Evolutionary conservation across 2,329 filamentous ascomycete species (phyloP).

Genomic region (Calonectria montana): DNA sequence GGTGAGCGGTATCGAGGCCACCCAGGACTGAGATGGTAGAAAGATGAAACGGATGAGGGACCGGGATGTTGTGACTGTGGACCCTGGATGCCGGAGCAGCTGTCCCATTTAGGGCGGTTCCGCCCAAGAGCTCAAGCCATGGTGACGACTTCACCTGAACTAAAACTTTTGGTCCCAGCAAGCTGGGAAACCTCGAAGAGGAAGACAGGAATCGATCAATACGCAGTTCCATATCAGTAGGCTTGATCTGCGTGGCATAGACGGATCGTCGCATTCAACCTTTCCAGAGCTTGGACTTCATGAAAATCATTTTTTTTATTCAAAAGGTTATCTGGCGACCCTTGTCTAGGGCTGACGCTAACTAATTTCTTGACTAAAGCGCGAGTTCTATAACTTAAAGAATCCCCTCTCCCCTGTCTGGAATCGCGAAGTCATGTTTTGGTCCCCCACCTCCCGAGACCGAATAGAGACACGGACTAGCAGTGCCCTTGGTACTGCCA

Average conservation of each 20-base stretch:
- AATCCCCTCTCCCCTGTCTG: not conserved
- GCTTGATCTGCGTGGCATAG: not conserved
- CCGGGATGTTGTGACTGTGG: conserved; percentile 2
- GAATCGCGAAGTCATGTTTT: not conserved
- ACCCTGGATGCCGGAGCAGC: conserved; percentile 4
- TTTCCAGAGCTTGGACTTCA: not conserved
- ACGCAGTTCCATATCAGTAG: no score
- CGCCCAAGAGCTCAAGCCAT: conserved; percentile 1
- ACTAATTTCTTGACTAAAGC: not conserved
- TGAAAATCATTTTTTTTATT: conserved; percentile 1
- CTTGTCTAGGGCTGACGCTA: conserved; percentile 15
- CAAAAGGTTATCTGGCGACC: not conserved
- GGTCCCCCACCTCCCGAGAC: not conserved
- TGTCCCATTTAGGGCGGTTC: not conserved
- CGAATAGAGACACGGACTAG: not conserved
- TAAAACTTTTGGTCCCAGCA: not conserved
- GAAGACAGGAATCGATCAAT: no score
- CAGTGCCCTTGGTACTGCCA: not conserved
- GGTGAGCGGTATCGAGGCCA: not conserved
- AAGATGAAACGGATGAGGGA: conserved; percentile 20
- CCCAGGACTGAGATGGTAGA: conserved; percentile 8
- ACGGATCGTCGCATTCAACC: not conserved
- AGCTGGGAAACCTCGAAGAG: no score
- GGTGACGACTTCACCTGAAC: not conserved
- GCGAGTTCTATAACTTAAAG: not conserved